phyloP scores from a whole-genome alignment of 345 rosid genomes.

The Rhodamnia rubescens region DNA sequence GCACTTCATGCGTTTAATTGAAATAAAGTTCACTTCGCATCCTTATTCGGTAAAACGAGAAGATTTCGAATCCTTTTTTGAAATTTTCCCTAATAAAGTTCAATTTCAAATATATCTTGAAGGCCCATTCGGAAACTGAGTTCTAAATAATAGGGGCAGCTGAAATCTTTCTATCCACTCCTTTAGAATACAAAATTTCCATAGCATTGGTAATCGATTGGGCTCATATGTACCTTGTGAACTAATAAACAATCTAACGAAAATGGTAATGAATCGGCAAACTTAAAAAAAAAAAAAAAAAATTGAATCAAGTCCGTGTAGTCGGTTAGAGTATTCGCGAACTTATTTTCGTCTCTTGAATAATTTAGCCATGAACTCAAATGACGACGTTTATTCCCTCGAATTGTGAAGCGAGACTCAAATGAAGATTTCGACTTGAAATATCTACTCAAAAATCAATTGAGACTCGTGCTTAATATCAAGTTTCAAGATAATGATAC shows the following conservation, averaged over 20 bases:
- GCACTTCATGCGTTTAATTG: too few species aligned
- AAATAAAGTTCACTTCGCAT: too few species aligned
- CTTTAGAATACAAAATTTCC: neutral
- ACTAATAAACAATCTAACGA: neutral
- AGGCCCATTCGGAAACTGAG: neutral
- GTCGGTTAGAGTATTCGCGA: neutral
- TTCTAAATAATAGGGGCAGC: neutral
- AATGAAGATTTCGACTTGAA: neutral
- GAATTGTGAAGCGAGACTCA: accelerated
- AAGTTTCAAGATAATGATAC: neutral
- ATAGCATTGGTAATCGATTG: neutral
- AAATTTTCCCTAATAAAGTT: too few species aligned
- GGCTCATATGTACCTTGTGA: neutral
- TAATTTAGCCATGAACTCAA: too few species aligned
- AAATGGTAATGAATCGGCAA: neutral
- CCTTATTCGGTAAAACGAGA: too few species aligned
- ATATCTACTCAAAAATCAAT: neutral
- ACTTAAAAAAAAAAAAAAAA: neutral
- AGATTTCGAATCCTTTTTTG: too few species aligned
- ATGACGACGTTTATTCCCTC: neutral
- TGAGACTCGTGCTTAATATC: neutral
- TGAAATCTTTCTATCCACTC: neutral
- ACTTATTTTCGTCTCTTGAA: neutral
- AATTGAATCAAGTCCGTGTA: neutral
- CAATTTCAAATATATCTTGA: neutral